Base-by-base conservation (phyloP, 371 early-diverging fungal genomes). In the Gilbertella persicaria region DNA sequence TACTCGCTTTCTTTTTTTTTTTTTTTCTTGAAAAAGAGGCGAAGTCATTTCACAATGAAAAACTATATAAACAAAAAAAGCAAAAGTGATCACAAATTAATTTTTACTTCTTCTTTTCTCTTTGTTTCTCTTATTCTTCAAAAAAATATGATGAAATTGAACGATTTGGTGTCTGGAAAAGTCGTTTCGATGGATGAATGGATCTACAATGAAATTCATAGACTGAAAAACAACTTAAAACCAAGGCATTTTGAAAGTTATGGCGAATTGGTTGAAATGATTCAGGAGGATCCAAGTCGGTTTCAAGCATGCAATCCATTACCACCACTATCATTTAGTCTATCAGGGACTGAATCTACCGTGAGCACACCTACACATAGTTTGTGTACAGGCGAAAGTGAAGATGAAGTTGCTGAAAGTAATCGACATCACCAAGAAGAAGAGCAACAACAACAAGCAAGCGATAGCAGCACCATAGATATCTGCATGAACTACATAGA, bases 201-300 rank as follows among this genome's bases (percentile, higher is more conserved):
- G 74, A 60, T 73, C 10, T 47, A 53, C 5, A 54, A 65, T 30
- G 74, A 73, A 49, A 37, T 70, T 29, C 45, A 35, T 26, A 61
- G 74, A 9, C 45, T 73, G 12, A 50, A 55, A 25, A 43, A 67
- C 23, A 52, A 70, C 24, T 48, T 53, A 10, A 49, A 50, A 9
- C 71, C 70, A 54, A 48, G 74, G 29, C 74, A 73, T 39, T 73
- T 63, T 39, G 35, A 49, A 20, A 62, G 55, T 20, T 64, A 70
- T 48, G 62, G 65, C 14, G 50, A 53, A 25, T 41, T 73, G 14
- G 43, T 58, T 12, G 55, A 67, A 51, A 60, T 70, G 9, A 60
- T 70, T 4, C 41, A 48, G 37, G 67, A 65, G 12, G 68, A 65
- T 45, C 55, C 66, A 16, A 58, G 53, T 20, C 50, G 51, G 37